Evolutionary conservation across 2,329 filamentous ascomycete genomes (phyloP), one percentile per base, ranked within the genome.

Genomic region (Colletotrichum sp.): DNA sequence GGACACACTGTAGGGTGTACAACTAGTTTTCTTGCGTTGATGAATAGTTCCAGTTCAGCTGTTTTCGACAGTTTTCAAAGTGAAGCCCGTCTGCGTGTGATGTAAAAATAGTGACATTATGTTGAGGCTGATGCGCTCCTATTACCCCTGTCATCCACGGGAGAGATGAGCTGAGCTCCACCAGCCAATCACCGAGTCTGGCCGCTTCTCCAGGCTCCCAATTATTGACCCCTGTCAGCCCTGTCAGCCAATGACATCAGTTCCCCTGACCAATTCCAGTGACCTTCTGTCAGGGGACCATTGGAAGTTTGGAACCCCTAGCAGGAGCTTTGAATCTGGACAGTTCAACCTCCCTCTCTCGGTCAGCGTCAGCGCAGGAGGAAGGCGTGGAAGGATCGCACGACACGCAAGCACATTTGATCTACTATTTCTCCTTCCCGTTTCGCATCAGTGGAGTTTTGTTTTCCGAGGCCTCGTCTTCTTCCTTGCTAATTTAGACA

Each of bases 11-110:
- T 56, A 43, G 69, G 52, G 62, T 73, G 73, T 75, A 55, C 13
- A 38, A 69, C 32, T 75, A 73, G 69, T 73, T 73, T 75, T 73
- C 69, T 73, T 68, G 69, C 65, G 63, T 75, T 71, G 71, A 73
- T 59, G 43, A 63, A 28, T 36, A 52, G 59, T 24, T 58, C 10
- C 43, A 63, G 38, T 43, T 24, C 4, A 43, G 59, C 43, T 52
- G 32, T 62, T 62, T 26, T n/a, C 24, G 10, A 67, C 32, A 48
- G n/a, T 56, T 36, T 6, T n/a, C n/a, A 18, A n/a, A 52, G 66
- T 34, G 26, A 52, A 38, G 21, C 16, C 4, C 26, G 63, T 28
- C 10, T 52, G 21, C 13, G 36, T 30, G 36, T 24, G 38, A 52
- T 52, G 38, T 24, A 24, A 65, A 52, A 32, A 48, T 52, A 48